Percentiles rank a stretch among this genome's conserved stretches.
Conservation (phyloP, 2,329 filamentous ascomycete genomes). For the Rugonectria rugulosa region DNA sequence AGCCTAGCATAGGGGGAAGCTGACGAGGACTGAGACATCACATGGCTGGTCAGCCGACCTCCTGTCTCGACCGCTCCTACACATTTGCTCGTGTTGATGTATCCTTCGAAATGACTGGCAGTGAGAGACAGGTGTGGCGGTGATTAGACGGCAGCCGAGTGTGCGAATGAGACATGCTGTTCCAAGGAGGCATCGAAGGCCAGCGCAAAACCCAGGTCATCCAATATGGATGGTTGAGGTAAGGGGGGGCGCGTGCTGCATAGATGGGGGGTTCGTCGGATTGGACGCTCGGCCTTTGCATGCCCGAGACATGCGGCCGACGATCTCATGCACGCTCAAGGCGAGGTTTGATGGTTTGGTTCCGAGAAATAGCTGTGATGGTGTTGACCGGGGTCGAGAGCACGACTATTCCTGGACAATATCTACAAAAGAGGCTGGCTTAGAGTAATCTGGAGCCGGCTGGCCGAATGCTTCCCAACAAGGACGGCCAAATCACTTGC, state of each 20-base stretch:
- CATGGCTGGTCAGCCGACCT: slow-evolving; percentile 40
- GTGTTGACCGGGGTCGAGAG: slow-evolving; percentile 10
- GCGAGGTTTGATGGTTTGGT: slow-evolving; percentile 1
- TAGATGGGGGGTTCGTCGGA: slow-evolving; percentile 25
- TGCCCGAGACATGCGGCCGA: slow-evolving; percentile 15
- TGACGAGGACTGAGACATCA: slow-evolving; percentile 28
- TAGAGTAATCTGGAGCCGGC: background rate
- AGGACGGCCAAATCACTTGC: background rate
- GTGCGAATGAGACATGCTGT: slow-evolving; percentile 26
- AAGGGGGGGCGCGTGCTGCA: slow-evolving; percentile 16
- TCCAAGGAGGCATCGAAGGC: slow-evolving; percentile 7
- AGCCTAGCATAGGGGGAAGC: slow-evolving; percentile 5
- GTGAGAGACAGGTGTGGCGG: slow-evolving; percentile 26
- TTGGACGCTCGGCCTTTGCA: slow-evolving; percentile 14
- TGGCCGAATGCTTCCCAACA: background rate
- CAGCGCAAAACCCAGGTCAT: slow-evolving; percentile 9
- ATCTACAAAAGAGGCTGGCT: slow-evolving; percentile 10
- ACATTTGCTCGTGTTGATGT: slow-evolving; percentile 24
- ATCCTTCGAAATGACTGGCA: slow-evolving; percentile 24
- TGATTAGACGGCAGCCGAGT: slow-evolving; percentile 5
- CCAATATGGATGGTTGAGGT: slow-evolving; percentile 21
- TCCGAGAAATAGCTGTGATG: background rate
- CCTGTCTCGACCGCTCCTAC: slow-evolving; percentile 26
- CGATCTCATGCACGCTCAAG: slow-evolving; percentile 8
- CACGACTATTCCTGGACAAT: background rate